Conservation (phyloP, 352 stramenopile genomes). For the Aphanomyces astaci region DNA sequence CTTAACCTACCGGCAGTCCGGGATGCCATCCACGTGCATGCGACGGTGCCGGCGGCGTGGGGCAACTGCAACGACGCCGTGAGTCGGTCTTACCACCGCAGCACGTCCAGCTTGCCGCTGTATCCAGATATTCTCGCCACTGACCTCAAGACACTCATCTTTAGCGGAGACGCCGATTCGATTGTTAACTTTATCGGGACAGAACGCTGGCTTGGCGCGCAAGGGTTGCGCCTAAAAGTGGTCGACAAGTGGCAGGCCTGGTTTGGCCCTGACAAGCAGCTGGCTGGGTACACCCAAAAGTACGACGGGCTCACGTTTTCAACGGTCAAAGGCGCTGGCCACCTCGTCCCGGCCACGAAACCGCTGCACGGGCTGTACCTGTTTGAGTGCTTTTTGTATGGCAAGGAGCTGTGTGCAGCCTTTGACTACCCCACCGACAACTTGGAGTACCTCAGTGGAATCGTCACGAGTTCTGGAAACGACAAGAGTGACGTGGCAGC, state of each 20-base stretch:
- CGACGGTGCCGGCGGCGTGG: slow-evolving; percentile 30
- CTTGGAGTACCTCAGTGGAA: slow-evolving; percentile 30
- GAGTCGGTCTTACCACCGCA: slow-evolving; percentile 32
- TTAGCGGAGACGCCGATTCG: slow-evolving; percentile 61
- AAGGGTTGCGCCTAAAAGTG: slow-evolving; percentile 43
- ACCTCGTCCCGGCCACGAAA: slow-evolving; percentile 59
- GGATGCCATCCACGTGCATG: slow-evolving; percentile 39
- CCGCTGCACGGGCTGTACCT: slow-evolving; percentile 23
- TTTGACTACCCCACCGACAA: slow-evolving; percentile 49
- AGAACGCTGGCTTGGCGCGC: slow-evolving; percentile 50
- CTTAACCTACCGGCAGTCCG: slow-evolving; percentile 49
- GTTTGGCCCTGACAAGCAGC: slow-evolving; percentile 53
- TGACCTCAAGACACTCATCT: slow-evolving; percentile 45
- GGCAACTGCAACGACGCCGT: slow-evolving; percentile 59
- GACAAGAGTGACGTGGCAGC: background rate
- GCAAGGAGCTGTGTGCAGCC: slow-evolving; percentile 31
- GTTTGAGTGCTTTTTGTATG: slow-evolving; percentile 26
- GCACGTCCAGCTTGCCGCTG: slow-evolving; percentile 46
- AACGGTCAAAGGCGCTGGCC: slow-evolving; percentile 85
- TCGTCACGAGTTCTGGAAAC: background rate
- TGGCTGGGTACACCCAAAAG: slow-evolving; percentile 73
- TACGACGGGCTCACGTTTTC: slow-evolving; percentile 80
- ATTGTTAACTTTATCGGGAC: slow-evolving; percentile 62
- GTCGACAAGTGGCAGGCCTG: slow-evolving; percentile 42
- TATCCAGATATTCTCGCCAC: slow-evolving; percentile 43